Base-by-base conservation (phyloP, 2,329 filamentous ascomycete species). In the Tolypocladium inflatum region DNA sequence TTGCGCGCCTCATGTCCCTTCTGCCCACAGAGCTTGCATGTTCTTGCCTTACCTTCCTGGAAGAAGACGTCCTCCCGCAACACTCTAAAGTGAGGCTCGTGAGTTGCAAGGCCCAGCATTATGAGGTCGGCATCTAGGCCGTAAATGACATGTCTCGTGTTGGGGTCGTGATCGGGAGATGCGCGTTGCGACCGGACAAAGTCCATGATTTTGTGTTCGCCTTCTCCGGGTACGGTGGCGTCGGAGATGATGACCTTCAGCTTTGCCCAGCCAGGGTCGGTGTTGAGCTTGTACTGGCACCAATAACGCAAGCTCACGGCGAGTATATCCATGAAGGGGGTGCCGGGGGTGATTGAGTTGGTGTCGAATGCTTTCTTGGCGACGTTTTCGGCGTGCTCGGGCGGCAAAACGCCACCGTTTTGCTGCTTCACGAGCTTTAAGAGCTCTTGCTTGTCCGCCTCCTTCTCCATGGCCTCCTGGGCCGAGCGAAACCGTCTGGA, bases 171-270 rank as follows among this genome's bases (percentile, higher is more conserved):
- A 63, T 95, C 88, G 6, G 92, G 88, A 56, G 90, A 94, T 55
- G 89, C 85, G 67, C 94, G 86, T 74, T 99, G 95, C 42, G 93
- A 96, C 67, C 94, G 87, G 64, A 99, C 85, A 71, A 97, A 99
- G 65, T 94, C 87, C 94, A 99, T 99, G 69, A 99, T 97, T 75
- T 99, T 99, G 74, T 99, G 94, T 76, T 99, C 94, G 71, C 94
- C 94, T 76, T 99, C 94, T 70, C 94, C 94, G 57, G 94, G 94
- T 43, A 99, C 92, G 45, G 93, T 97, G 57, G 94, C 93, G 78
- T 99, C 94, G 10, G 94, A 99, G 64, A 99, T 97, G 73, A 99
- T 95, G 72, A 99, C 84, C 80, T 99, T 99, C 72, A 97, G 80
- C 71, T 91, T 91, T 62, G 89, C 90, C 95, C 95, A 99, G 55